phyloP scores from a whole-genome alignment of 495 filamentous ascomycete species.

The Annulohypoxylon nitens region DNA sequence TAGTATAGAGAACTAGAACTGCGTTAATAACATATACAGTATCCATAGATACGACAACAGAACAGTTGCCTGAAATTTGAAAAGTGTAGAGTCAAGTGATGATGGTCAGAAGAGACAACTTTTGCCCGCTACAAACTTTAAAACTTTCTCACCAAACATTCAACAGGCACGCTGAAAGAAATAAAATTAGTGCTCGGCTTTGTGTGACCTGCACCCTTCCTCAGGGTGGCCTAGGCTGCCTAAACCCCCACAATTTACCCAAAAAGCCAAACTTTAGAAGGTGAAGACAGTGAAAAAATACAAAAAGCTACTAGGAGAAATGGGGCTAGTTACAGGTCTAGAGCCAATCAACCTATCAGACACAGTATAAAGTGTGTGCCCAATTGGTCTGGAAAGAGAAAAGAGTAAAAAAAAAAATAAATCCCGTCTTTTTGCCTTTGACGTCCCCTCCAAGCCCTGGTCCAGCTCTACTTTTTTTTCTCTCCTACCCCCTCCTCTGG shows the following conservation, averaged over 20 bases:
- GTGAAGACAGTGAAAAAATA: constrained; percentile 19
- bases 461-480: constrained; percentile 36
- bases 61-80: background rate
- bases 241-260: constrained; percentile 28
- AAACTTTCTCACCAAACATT: constrained; percentile 24
- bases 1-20: background rate
- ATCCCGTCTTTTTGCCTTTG: constrained; percentile 44
- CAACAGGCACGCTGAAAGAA: constrained; percentile 6
- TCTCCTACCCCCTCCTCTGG: constrained; percentile 41
- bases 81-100: background rate
- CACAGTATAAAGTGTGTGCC: constrained; percentile 33
- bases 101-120: constrained; percentile 5
- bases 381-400: constrained; percentile 32
- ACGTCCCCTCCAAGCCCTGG: constrained; percentile 23
- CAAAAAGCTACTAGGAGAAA: constrained; percentile 4
- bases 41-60: background rate
- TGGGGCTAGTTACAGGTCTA: constrained; percentile 16
- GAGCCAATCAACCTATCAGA: constrained; percentile 35
- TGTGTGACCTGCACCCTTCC: constrained; percentile 8
- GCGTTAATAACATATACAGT: background rate
- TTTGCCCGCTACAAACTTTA: constrained; percentile 16
- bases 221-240: constrained; percentile 18
- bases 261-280: constrained; percentile 24
- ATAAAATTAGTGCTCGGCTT: constrained; percentile 28
- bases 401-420: constrained; percentile 36